Evolutionary conservation across 345 rosid species (phyloP).

Genomic region (Alliaria petiolata): DNA sequence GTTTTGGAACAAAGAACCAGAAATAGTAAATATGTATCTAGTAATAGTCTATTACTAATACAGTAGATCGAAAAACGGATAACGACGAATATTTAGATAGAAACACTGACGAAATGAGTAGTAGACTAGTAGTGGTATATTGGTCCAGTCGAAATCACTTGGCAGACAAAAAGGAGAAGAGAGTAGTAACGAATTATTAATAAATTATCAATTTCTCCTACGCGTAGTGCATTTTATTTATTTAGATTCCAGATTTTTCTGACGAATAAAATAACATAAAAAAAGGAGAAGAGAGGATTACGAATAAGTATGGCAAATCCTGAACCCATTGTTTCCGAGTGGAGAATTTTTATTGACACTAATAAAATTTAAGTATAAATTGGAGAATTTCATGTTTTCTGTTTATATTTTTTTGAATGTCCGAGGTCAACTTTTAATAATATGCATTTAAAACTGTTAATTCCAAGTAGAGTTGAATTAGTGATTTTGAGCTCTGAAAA

Average conservation of each 20-base stretch:
- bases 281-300: not conserved
- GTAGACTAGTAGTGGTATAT: not conserved
- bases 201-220: not conserved
- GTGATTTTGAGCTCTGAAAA: too few species aligned
- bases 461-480: too few species aligned
- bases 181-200: not conserved
- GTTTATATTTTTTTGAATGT: too few species aligned
- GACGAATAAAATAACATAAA: not conserved
- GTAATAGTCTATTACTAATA: too few species aligned
- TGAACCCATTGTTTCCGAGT: slow-evolving; percentile 18
- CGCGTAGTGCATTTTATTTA: not conserved
- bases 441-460: too few species aligned
- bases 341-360: not conserved
- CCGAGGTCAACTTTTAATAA: too few species aligned
- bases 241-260: not conserved
- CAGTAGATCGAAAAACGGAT: slow-evolving; percentile 3
- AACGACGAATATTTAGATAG: slow-evolving; percentile 3
- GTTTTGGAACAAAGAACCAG: not conserved
- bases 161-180: too few species aligned
- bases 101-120: not conserved
- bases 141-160: slow-evolving; percentile 10
- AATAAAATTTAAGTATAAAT: not conserved
- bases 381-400: too few species aligned
- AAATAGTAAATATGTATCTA: not conserved
- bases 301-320: slow-evolving; percentile 18